A percentile compares a stretch with the other conserved stretches of the same genome.
These are phyloP conservation scores for Rhodotorula sphaerocarpa DNA, from an alignment of 768 basidiomycete genomes.

Conservation along the genomic window DNA sequence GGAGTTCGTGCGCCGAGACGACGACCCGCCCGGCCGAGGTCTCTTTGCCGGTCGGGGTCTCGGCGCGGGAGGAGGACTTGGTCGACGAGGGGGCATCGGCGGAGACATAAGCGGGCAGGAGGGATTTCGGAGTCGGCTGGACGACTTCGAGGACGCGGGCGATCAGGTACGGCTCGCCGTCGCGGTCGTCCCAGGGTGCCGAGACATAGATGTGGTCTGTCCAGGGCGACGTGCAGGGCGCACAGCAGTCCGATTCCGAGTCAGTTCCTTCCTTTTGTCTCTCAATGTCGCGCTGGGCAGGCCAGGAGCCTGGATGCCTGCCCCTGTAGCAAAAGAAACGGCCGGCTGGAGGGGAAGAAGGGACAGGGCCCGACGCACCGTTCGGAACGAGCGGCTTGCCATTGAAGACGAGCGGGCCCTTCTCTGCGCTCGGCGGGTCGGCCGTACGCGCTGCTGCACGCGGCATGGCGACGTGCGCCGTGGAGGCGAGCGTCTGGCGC, in stretches of 20 bases:
- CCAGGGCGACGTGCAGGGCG: background rate
- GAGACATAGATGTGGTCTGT: conserved; percentile 96
- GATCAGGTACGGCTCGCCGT: conserved; percentile 86
- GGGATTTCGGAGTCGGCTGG: conserved; percentile 50
- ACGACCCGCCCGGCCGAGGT: background rate
- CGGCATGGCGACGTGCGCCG: conserved; percentile 14
- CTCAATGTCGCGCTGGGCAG: too few species aligned
- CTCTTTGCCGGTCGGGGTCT: too few species aligned
- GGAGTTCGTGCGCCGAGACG: conserved; percentile 37
- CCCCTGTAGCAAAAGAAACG: too few species aligned
- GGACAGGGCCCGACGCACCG: conserved; percentile 13
- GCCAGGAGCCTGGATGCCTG: too few species aligned
- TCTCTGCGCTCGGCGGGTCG: too few species aligned
- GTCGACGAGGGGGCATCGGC: background rate
- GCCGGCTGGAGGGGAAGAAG: background rate
- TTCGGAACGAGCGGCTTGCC: conserved; percentile 8
- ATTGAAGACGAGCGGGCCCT: conserved; percentile 14
- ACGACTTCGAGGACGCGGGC: conserved; percentile 96
- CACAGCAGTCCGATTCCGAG: background rate
- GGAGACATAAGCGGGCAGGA: background rate
- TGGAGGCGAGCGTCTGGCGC: too few species aligned
- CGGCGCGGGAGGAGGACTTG: background rate
- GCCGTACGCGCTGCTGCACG: background rate
- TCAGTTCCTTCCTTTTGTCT: too few species aligned
- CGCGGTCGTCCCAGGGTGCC: conserved; percentile 80